A percentile compares a stretch with the other conserved stretches of the same genome.
phyloP scores from a whole-genome alignment of 495 filamentous ascomycete genomes.

The Penicillium soppii region DNA sequence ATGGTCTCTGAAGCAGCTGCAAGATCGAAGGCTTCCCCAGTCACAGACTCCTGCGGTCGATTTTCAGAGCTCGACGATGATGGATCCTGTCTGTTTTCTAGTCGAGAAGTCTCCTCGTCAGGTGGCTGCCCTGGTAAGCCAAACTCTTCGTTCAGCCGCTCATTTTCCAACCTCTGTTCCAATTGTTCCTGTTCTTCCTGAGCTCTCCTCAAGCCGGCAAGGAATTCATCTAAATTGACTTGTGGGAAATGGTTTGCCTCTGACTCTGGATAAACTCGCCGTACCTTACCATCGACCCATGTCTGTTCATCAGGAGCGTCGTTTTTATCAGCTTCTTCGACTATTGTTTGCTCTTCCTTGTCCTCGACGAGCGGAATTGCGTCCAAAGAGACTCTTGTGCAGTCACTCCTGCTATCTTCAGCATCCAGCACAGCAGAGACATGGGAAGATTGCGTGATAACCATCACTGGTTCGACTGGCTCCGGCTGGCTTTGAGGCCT shows the following conservation, averaged over 20 bases:
- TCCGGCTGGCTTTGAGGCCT: not conserved
- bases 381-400: not conserved
- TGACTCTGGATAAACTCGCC: not conserved
- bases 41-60: not conserved
- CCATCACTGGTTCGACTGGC: not conserved
- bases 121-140: not conserved
- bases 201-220: not conserved
- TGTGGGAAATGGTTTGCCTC: not conserved
- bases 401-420: slow-evolving; percentile 3
- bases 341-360: slow-evolving; percentile 1
- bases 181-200: not conserved
- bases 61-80: not conserved
- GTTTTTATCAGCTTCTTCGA: not conserved
- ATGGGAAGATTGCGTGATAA: not conserved
- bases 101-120: not conserved
- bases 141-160: not conserved
- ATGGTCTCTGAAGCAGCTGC: not conserved
- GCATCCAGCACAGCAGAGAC: not conserved
- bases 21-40: not conserved
- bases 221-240: slow-evolving; percentile 3
- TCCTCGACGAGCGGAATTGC: not conserved
- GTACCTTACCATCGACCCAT: not conserved
- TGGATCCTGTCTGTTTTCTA: not conserved
- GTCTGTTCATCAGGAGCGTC: not conserved
- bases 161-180: slow-evolving; percentile 2